Percentiles rank a stretch among this genome's conserved stretches.
Conservation (phyloP, 306 rosid genomes). For the Castanea sativa region DNA sequence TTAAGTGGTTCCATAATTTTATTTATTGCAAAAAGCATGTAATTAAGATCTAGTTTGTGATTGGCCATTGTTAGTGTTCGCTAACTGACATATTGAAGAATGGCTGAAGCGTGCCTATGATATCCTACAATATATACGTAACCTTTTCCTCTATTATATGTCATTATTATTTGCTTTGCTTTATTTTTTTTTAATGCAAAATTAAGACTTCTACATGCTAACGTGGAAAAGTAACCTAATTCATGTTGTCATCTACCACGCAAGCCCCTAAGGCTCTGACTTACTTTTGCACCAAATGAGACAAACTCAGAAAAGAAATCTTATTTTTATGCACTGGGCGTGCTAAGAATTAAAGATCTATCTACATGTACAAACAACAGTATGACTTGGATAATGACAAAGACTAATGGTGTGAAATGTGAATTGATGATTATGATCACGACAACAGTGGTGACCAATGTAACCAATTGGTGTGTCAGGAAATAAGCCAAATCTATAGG, state of each 20-base stretch:
- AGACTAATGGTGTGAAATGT: no score
- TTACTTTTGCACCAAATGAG: constrained; percentile 33
- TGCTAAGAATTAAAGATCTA: no score
- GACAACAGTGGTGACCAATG: neutral
- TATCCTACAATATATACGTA: neutral
- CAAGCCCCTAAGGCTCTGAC: constrained; percentile 23
- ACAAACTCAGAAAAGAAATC: constrained; percentile 18
- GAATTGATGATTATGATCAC: constrained; percentile 15
- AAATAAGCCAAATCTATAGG: no score
- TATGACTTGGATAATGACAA: no score
- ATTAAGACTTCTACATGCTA: neutral
- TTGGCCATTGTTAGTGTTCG: neutral
- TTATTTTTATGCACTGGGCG: no score
- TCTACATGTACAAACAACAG: no score
- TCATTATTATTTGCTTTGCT: neutral
- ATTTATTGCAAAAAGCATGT: neutral
- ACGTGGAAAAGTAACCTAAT: constrained; percentile 32
- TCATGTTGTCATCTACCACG: constrained; percentile 27
- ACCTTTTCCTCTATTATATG: neutral
- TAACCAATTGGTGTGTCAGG: no score
- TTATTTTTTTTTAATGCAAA: neutral
- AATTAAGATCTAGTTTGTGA: neutral
- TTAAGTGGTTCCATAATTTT: neutral
- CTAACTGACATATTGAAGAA: neutral
- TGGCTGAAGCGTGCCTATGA: neutral